Percentiles rank a stretch among this genome's conserved stretches.
Conservation (phyloP, 164 flowering plant genomes). For the Vitis rupestris region DNA sequence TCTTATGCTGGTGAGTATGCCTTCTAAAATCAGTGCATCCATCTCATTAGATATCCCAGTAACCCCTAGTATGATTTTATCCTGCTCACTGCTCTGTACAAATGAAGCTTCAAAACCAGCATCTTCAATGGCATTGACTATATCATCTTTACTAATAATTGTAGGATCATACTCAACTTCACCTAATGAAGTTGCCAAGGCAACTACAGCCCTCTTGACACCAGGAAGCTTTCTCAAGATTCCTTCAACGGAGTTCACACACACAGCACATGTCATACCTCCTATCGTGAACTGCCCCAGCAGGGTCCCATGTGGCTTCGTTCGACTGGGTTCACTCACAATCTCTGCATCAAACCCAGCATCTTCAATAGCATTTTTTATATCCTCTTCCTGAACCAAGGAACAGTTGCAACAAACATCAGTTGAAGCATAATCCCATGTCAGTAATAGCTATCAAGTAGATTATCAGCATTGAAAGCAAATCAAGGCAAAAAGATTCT, state of each 20-base stretch:
- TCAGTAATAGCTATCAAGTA: conserved; percentile 1
- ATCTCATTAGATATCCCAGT: conserved; percentile 55
- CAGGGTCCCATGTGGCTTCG: conserved; percentile 41
- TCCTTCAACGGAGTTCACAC: conserved; percentile 96
- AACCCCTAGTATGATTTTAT: conserved; percentile 57
- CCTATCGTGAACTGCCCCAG: conserved; percentile 89
- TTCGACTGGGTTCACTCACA: conserved; percentile 46
- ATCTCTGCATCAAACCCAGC: conserved; percentile 98
- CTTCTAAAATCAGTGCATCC: conserved; percentile 63
- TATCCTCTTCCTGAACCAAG: conserved; percentile 70
- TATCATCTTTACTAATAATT: conserved; percentile 73
- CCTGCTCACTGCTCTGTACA: conserved; percentile 85
- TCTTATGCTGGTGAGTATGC: conserved; percentile 51
- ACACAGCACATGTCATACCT: conserved; percentile 98
- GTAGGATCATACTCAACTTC: conserved; percentile 91
- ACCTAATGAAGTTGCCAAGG: conserved; percentile 86
- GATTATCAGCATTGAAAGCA: background rate
- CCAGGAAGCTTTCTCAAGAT: conserved; percentile 80
- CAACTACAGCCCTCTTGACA: conserved; percentile 84
- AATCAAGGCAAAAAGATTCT: too few relatives aligned
- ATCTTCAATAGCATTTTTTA: conserved; percentile 87
- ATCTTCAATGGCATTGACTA: conserved; percentile 87
- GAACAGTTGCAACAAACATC: background rate
- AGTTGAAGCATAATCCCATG: conserved; percentile 3
- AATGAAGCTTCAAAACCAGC: conserved; percentile 92